phyloP scores from a whole-genome alignment of 257 asterid genomes.

The Nicotiana paniculata region DNA sequence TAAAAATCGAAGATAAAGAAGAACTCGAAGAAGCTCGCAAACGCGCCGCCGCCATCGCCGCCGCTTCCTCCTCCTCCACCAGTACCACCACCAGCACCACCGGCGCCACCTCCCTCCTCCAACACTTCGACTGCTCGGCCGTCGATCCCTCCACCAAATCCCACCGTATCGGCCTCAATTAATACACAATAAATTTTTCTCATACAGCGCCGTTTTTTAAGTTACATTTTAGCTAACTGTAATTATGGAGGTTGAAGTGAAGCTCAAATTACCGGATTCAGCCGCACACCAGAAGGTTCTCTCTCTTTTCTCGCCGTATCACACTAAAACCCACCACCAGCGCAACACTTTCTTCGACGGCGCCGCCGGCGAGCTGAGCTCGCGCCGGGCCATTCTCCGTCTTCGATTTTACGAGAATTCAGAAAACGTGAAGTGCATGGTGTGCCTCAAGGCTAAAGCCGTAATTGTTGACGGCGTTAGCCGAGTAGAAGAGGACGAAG shows the following conservation, averaged over 20 bases:
- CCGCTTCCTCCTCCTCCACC: constrained; percentile 22
- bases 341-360: constrained; percentile 88
- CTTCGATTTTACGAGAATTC: constrained; percentile 76
- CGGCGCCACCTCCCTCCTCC: constrained; percentile 63
- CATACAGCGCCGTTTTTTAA: neutral
- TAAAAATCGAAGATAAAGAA: constrained; percentile 68
- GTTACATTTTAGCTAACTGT: neutral
- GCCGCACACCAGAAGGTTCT: constrained; percentile 51
- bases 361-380: constrained; percentile 47
- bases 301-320: constrained; percentile 48
- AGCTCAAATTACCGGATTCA: constrained; percentile 63
- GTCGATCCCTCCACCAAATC: constrained; percentile 61
- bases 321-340: constrained; percentile 61
- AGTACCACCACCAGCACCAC: constrained; percentile 22
- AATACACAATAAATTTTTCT: neutral
- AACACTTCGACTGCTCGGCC: constrained; percentile 70
- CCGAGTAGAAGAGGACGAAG: constrained; percentile 90
- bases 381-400: constrained; percentile 64
- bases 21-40: constrained; percentile 87
- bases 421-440: constrained; percentile 48
- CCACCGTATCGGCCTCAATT: constrained; percentile 47
- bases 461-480: constrained; percentile 70
- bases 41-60: constrained; percentile 45
- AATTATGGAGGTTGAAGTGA: constrained; percentile 77
- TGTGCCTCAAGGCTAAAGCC: constrained; percentile 75